These are phyloP conservation scores for Clitocybe nebularis DNA, from an alignment of 1,284 basidiomycete genomes.

Conservation along the genomic window DNA sequence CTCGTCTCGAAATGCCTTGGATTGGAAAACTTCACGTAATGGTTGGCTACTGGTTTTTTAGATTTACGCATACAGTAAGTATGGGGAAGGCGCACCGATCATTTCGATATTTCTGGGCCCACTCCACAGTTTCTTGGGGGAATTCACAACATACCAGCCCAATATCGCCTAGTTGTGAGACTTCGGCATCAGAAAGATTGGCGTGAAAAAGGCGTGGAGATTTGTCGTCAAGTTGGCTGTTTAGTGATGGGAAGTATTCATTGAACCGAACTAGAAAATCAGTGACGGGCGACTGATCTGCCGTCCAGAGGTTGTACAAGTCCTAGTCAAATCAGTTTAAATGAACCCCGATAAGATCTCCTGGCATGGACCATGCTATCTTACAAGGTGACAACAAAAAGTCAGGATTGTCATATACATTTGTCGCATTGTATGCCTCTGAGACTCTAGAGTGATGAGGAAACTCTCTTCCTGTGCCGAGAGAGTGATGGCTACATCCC, in stretches of 20 bases:
- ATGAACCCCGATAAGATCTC: background rate
- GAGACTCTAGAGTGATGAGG: conserved; percentile 15
- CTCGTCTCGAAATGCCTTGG: conserved; percentile 11
- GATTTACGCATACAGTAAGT: background rate
- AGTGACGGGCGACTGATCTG: conserved; percentile 23
- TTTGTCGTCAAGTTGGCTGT: conserved; percentile 16
- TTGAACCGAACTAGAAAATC: conserved; percentile 35
- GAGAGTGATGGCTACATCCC: conserved; percentile 9
- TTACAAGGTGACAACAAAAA: conserved; percentile 24
- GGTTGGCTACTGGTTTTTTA: conserved; percentile 11
- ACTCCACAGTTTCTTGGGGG: conserved; percentile 21
- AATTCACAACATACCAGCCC: conserved; percentile 21
- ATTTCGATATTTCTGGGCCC: conserved; percentile 21
- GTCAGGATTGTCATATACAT: conserved; percentile 33
- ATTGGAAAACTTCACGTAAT: conserved; percentile 13
- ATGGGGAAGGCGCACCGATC: conserved; percentile 19
- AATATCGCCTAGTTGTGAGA: conserved; percentile 19
- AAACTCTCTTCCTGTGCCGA: conserved; percentile 18
- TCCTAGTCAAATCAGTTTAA: conserved; percentile 27
- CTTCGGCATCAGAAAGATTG: conserved; percentile 28
- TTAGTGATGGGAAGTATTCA: conserved; percentile 37
- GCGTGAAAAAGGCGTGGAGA: conserved; percentile 27
- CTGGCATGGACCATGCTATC: background rate
- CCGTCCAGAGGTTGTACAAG: conserved; percentile 33
- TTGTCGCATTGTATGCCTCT: conserved; percentile 20